These are phyloP conservation scores for Phytophthora europaea DNA, from an alignment of 352 stramenopile genomes.

Conservation along the genomic window DNA sequence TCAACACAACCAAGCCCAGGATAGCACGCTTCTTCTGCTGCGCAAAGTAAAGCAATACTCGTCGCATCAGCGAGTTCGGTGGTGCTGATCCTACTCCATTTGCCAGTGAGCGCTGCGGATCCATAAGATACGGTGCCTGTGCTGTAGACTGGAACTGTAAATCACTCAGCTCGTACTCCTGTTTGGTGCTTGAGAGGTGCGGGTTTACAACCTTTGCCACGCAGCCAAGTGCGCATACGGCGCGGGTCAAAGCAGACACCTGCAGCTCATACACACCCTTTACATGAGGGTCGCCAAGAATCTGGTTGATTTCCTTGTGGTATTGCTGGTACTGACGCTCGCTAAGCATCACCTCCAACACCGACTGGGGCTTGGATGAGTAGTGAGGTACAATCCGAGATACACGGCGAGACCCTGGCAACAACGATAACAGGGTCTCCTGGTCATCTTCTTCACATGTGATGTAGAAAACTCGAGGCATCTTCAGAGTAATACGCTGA, in stretches of 20 bases:
- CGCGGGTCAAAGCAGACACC: slow-evolving; percentile 90
- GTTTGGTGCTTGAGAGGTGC: slow-evolving; percentile 48
- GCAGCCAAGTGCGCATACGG: slow-evolving; percentile 94
- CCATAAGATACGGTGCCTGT: slow-evolving; percentile 70
- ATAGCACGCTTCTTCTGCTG: slow-evolving; percentile 78
- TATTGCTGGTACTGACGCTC: slow-evolving; percentile 80
- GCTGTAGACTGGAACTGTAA: slow-evolving; percentile 82
- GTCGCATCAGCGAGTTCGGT: slow-evolving; percentile 49
- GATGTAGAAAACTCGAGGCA: slow-evolving; percentile 77
- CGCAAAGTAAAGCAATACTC: slow-evolving; percentile 77
- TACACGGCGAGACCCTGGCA: slow-evolving; percentile 61
- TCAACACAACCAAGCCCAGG: slow-evolving; percentile 58
- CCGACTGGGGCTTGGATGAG: slow-evolving; percentile 60
- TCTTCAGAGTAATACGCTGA: slow-evolving; percentile 77
- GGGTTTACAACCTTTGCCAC: slow-evolving; percentile 72
- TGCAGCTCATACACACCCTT: slow-evolving; percentile 95
- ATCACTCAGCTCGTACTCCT: slow-evolving; percentile 75
- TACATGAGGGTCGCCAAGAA: slow-evolving; percentile 86
- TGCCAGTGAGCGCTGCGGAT: slow-evolving; percentile 33
- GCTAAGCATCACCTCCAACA: slow-evolving; percentile 77
- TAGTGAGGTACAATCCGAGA: slow-evolving; percentile 68
- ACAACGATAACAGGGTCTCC: slow-evolving; percentile 75
- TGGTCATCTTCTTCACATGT: slow-evolving; percentile 78
- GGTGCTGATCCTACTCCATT: slow-evolving; percentile 8
- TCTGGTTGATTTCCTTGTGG: slow-evolving; percentile 79